Evolutionary conservation across 2,329 filamentous ascomycete genomes (phyloP).

Genomic region (Colletotrichum australisinense): DNA sequence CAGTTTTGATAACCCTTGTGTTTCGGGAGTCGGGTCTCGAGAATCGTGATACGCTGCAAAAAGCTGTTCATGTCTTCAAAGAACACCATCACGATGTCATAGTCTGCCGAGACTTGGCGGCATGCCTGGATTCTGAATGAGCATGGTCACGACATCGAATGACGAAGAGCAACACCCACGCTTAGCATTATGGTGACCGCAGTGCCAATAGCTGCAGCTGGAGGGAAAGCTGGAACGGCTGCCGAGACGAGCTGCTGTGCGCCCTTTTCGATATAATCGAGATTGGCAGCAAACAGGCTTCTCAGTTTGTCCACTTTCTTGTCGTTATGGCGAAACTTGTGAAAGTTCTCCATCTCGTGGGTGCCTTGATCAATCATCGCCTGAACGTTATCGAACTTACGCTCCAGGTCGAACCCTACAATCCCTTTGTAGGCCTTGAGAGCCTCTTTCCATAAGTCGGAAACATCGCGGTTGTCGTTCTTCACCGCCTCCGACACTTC

Average conservation of each 20-base stretch:
- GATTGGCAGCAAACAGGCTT: constrained; percentile 42
- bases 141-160: neutral
- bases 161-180: constrained; percentile 17
- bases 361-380: constrained; percentile 39
- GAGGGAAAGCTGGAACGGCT: constrained; percentile 46
- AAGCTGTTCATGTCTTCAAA: constrained; percentile 52
- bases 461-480: constrained; percentile 43
- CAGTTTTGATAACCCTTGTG: constrained; percentile 46
- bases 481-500: constrained; percentile 33
- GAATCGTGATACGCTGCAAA: constrained; percentile 46
- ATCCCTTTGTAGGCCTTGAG: constrained; percentile 47
- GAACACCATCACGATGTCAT: constrained; percentile 51
- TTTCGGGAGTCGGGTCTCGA: constrained; percentile 46
- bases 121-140: constrained; percentile 37
- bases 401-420: constrained; percentile 45
- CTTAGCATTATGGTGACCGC: constrained; percentile 47
- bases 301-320: constrained; percentile 47
- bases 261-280: constrained; percentile 44
- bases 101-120: constrained; percentile 47
- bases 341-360: constrained; percentile 46
- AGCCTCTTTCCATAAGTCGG: constrained; percentile 46
- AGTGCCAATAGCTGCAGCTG: constrained; percentile 46
- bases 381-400: constrained; percentile 42
- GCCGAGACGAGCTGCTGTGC: constrained; percentile 44
- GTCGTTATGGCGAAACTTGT: constrained; percentile 47